Evolutionary conservation across 768 basidiomycete species (phyloP).

Genomic region (Hericium coralloides): DNA sequence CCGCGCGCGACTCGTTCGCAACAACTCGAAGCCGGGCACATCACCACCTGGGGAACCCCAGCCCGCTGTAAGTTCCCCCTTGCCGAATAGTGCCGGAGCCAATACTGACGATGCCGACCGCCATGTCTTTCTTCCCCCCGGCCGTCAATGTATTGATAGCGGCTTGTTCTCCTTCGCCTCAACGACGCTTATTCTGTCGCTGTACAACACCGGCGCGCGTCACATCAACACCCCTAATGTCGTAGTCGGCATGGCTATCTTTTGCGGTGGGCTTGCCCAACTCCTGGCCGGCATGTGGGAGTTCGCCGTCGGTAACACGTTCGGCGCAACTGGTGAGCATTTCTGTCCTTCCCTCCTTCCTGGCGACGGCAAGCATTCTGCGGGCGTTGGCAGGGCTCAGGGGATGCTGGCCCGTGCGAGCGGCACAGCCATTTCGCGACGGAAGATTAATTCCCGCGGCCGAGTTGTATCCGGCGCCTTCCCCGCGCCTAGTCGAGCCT

Average conservation of each 20-base stretch:
- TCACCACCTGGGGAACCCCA: not conserved
- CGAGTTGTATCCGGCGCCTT: not conserved
- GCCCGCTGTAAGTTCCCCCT: not conserved
- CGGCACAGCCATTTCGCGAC: not conserved
- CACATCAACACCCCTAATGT: conserved; percentile 50
- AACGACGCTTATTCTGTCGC: conserved; percentile 70
- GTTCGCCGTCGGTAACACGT: conserved; percentile 46
- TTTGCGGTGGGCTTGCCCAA: conserved; percentile 78
- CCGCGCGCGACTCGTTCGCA: not conserved
- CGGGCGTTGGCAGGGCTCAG: not conserved
- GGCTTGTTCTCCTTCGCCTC: conserved; percentile 81
- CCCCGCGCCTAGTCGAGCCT: not conserved
- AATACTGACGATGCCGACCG: not conserved
- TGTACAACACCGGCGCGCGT: conserved; percentile 60
- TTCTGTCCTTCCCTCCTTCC: not conserved
- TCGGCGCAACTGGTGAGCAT: conserved; percentile 62
- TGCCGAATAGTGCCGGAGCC: too few species aligned
- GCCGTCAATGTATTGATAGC: conserved; percentile 41
- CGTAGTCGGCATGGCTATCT: conserved; percentile 81
- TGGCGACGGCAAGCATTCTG: not conserved
- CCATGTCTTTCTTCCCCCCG: not conserved
- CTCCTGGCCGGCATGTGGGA: conserved; percentile 85
- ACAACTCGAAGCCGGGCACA: not conserved
- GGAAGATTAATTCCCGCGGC: not conserved
- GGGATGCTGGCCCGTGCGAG: not conserved